phyloP scores from a whole-genome alignment of 2,329 filamentous ascomycete species.

The Diaporthe capsici region DNA sequence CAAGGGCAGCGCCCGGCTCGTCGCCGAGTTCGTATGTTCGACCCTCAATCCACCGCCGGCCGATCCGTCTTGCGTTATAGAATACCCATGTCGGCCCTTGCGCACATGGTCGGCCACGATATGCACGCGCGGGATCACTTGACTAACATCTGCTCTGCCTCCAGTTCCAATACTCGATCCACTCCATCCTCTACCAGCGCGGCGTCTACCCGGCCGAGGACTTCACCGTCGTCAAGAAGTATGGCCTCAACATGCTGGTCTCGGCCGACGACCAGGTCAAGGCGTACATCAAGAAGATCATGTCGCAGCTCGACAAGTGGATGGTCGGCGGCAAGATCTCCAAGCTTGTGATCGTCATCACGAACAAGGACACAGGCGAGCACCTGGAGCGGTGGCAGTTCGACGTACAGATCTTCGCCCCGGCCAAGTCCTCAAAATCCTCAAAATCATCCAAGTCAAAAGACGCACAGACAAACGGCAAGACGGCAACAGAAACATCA shows the following conservation, averaged over 20 bases:
- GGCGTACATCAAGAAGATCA: conserved; percentile 99
- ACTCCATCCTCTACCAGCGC: conserved; percentile 93
- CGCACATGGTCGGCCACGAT: background rate
- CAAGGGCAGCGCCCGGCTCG: conserved; percentile 86
- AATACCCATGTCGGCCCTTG: background rate
- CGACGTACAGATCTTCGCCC: conserved; percentile 74
- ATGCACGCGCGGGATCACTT: conserved; percentile 38
- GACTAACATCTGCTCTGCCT: conserved; percentile 18
- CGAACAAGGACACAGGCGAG: conserved; percentile 96
- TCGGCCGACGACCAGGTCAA: conserved; percentile 98
- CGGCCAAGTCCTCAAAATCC: conserved; percentile 54
- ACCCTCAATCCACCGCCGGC: background rate
- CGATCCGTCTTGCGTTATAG: too few relatives aligned
- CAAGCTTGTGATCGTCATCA: conserved; percentile 96
- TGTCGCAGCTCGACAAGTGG: conserved; percentile 96
- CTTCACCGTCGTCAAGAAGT: conserved; percentile 98
- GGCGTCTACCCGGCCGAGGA: conserved; percentile 93
- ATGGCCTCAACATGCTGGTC: conserved; percentile 98
- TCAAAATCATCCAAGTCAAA: conserved; percentile 71
- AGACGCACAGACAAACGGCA: conserved; percentile 63
- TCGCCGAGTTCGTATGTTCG: conserved; percentile 90
- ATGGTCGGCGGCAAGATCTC: conserved; percentile 98
- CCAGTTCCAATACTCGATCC: conserved; percentile 97
- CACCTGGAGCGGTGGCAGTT: conserved; percentile 99
- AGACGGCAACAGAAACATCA: conserved; percentile 31